Conservation (phyloP, 2,329 filamentous ascomycete genomes). For the Colletotrichum melonis region DNA sequence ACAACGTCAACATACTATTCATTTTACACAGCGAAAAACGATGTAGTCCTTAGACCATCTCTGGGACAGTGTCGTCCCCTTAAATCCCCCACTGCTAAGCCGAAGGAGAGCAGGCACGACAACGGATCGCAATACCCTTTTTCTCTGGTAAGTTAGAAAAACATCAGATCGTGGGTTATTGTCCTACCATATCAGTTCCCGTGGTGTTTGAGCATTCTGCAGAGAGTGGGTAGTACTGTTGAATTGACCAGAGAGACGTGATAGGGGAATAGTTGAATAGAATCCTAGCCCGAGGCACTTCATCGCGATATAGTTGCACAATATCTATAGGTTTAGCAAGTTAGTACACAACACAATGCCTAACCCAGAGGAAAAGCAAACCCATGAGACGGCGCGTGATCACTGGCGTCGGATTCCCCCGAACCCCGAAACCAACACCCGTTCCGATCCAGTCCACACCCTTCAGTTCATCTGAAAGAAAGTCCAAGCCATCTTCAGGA, state of each 20-base stretch:
- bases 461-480: slow-evolving; percentile 7
- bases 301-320: slow-evolving; percentile 24
- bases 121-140: slow-evolving; percentile 22
- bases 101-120: slow-evolving; percentile 14
- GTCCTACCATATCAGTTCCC: slow-evolving; percentile 19
- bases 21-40: neutral
- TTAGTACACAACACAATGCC: neutral
- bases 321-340: neutral
- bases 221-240: slow-evolving; percentile 24
- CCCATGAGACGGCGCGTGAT: slow-evolving; percentile 27
- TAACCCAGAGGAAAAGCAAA: neutral
- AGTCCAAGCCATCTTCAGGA: slow-evolving; percentile 15
- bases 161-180: accelerated
- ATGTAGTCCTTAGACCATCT: neutral
- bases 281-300: slow-evolving; percentile 19
- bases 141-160: neutral
- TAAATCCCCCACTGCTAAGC: neutral
- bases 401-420: slow-evolving; percentile 17
- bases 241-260: slow-evolving; percentile 24
- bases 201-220: neutral
- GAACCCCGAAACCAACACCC: slow-evolving; percentile 30
- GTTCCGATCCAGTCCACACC: slow-evolving; percentile 23
- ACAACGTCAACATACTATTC: neutral
- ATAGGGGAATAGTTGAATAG: slow-evolving; percentile 30
- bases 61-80: neutral